A percentile compares a stretch with the other conserved stretches of the same genome.
These are phyloP conservation scores for Dactylellina drechsleri DNA, from an alignment of 2,329 filamentous ascomycete genomes.

Conservation along the genomic window DNA sequence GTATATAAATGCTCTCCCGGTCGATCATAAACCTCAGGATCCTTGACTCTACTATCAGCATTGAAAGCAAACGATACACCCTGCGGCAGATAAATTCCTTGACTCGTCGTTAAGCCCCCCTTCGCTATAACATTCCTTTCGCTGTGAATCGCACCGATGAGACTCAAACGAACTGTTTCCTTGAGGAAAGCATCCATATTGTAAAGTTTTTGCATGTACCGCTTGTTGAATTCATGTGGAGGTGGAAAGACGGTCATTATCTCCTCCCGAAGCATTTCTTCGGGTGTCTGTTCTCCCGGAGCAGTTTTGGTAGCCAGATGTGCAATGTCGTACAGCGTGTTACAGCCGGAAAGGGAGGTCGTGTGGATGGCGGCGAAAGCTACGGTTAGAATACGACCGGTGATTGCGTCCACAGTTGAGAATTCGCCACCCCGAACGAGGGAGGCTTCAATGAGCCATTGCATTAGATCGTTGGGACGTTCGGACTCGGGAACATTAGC, in stretches of 20 bases:
- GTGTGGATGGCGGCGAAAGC: constrained; percentile 54
- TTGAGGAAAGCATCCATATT: constrained; percentile 53
- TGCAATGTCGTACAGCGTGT: constrained; percentile 46
- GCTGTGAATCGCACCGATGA: constrained; percentile 35
- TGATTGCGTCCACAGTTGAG: constrained; percentile 40
- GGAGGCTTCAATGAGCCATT: constrained; percentile 53
- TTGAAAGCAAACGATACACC: constrained; percentile 39
- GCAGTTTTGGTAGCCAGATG: constrained; percentile 28
- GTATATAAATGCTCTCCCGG: constrained; percentile 37
- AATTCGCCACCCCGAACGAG: constrained; percentile 39
- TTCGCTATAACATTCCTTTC: constrained; percentile 41
- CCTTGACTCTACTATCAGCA: constrained; percentile 8
- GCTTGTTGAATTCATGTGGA: constrained; percentile 50
- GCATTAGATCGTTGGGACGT: constrained; percentile 51
- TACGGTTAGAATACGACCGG: constrained; percentile 40
- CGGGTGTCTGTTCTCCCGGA: constrained; percentile 21
- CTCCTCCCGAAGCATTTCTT: constrained; percentile 49
- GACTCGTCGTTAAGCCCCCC: constrained; percentile 26
- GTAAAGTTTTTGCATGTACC: constrained; percentile 47
- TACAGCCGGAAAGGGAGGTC: constrained; percentile 46
- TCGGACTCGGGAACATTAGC: constrained; percentile 45
- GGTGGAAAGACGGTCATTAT: constrained; percentile 47
- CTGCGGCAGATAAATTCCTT: constrained; percentile 24
- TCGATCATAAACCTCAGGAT: constrained; percentile 40
- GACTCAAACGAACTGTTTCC: constrained; percentile 31